Evolutionary conservation across 768 basidiomycete genomes (phyloP).

Genomic region (Lyophyllum atratum): DNA sequence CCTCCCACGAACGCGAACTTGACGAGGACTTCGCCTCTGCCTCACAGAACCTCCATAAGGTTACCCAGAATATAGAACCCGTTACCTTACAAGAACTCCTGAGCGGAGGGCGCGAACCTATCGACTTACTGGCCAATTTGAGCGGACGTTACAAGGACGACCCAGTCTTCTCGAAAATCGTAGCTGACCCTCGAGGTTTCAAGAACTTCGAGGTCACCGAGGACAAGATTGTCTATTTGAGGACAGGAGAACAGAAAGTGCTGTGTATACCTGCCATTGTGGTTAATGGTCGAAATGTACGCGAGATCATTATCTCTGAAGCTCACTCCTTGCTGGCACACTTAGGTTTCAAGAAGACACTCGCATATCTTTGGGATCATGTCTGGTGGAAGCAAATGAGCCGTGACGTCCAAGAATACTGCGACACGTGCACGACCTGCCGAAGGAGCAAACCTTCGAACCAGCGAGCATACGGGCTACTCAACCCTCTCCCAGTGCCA

Average conservation of each 20-base stretch:
- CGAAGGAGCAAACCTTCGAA: constrained; percentile 14
- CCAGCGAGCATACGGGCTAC: constrained; percentile 19
- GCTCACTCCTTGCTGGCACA: constrained; percentile 18
- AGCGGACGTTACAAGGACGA: constrained; percentile 6
- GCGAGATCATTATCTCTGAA: constrained; percentile 28
- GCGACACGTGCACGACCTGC: constrained; percentile 24
- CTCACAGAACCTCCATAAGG: not conserved
- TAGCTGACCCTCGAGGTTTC: not conserved
- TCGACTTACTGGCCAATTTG: constrained; percentile 8
- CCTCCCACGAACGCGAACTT: not conserved
- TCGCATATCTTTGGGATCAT: constrained; percentile 26
- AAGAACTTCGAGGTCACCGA: constrained; percentile 5
- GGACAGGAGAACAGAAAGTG: not conserved
- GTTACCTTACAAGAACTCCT: not conserved
- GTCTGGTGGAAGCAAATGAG: constrained; percentile 37
- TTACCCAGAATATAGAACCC: not conserved
- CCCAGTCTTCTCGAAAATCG: constrained; percentile 8
- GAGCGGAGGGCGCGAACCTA: not conserved
- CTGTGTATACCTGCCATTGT: constrained; percentile 18
- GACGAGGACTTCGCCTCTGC: not conserved
- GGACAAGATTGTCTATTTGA: not conserved
- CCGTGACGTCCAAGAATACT: constrained; percentile 10
- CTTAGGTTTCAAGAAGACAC: constrained; percentile 31
- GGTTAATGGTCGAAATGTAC: constrained; percentile 8
- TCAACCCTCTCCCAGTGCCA: constrained; percentile 15